Base-by-base conservation (phyloP, 805 yeast species). In the Yarrowia sp. region DNA sequence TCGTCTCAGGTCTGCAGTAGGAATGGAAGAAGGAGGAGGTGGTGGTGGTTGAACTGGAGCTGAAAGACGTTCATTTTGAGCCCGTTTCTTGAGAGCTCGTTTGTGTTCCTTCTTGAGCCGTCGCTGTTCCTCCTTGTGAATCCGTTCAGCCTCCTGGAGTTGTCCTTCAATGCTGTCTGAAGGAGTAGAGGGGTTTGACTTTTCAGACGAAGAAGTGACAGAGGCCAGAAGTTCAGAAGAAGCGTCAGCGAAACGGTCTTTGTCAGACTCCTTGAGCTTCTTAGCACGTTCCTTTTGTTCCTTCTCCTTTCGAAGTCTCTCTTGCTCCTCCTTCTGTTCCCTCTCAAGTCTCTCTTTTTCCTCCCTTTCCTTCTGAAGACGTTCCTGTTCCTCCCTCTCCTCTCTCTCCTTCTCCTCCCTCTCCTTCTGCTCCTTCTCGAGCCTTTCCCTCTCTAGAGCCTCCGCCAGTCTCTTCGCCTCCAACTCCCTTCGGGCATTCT, bases 81-180 rank as follows among this genome's bases (percentile, higher is more conserved):
- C 45, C 3, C 59, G 45, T 22, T 53, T 53, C 59, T 40, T 53
- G 26, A 38, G 45, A 3, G 59, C 59, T 8, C 59, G 45, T 40
- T 40, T 19, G 19, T 53, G 59, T 38, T 53, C 59, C 19, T 38
- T 53, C 9, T 35, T n/a, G 10, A 53, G 46, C 2, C 59, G 59
- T 38, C 16, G n/a, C 14, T 53, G 59, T 4, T 52, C 56, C 26
- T 52, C 56, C n/a, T 36, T 52, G 55, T 50, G 40, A 11, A 32
- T 15, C 9, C 11, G 35, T 8, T 50, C 55, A 2, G 55, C 55
- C 3, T 15, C 40, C 15, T 14, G 9, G 3, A 50, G 41, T 7
- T n/a, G 55, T 1, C 8, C 40, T 15, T 50, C 19, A 15, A 50
- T 8, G 32, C 32, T 26, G 32, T 26, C 32, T 3, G 7, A 3